Base-by-base conservation (phyloP, 306 rosid species). In the Cicer pinnatifidum region DNA sequence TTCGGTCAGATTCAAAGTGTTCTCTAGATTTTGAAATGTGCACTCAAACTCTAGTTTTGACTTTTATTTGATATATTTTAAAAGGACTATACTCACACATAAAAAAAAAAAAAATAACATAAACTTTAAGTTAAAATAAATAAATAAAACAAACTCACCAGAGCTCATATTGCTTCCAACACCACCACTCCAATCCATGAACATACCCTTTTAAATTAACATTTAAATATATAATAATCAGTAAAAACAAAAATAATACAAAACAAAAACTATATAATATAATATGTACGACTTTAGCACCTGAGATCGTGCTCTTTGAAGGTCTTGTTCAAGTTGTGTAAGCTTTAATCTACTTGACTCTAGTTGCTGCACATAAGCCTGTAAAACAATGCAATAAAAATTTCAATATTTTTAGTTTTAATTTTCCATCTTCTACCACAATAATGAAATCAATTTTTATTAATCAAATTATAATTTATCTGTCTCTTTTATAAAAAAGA, bases 341-440 rank as follows among this genome's bases (percentile, higher is more conserved):
- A 93, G 97, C 96, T 93, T 90, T 66, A 89, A 73, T 81, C 96
- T 85, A 83, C 97, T 93, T 60, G 92, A 75, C 76, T 93, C 98
- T 66, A 93, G 86, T 73, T 93, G 97, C 74, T 93, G 98, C 61
- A 93, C 93, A 77, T 93, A 93, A 64, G 98, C 97, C 97, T 93
- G 74, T 48, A 45, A 46, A 9, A 77, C 69, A 64, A 52, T 71
- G 44, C 38, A 73, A 48, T 23, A 7, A 43, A 13, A 16, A 11
- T 28, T 54, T 65, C 45, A 41, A 23, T 3, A 44, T 6, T 28
- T 69, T 51, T 40, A 39, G n/a, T 33, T 71, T 51, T 33, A 7
- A 9, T 11, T 64, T 71, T 48, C 10, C 46, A 79, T 43, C 12
- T 46, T 19, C 43, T 38, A 10, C 16, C 3, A 23, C 20, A 43